Conservation (phyloP, 495 filamentous ascomycete genomes). For the Aspergillus asperescens region DNA sequence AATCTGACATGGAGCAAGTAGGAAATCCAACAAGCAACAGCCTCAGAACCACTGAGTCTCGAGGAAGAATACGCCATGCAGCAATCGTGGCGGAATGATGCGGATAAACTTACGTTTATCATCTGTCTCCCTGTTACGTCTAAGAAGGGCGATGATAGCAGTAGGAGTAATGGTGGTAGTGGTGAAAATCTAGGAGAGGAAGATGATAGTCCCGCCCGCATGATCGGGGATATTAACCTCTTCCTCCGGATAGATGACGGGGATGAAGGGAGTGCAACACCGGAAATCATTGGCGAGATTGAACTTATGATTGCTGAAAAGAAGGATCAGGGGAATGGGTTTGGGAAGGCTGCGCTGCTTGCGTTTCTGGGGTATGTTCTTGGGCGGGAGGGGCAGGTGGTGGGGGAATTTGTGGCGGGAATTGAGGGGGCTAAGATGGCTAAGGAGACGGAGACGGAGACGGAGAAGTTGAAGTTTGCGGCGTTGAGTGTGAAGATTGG, state of each 20-base stretch:
- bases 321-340: slow-evolving; percentile 53
- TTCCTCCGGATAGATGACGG: slow-evolving; percentile 58
- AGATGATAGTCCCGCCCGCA: slow-evolving; percentile 50
- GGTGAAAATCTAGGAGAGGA: slow-evolving; percentile 21
- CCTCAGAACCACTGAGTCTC: slow-evolving; percentile 73
- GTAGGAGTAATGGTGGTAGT: too few relatives aligned
- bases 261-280: slow-evolving; percentile 29
- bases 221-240: slow-evolving; percentile 85
- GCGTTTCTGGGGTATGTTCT: slow-evolving; percentile 64
- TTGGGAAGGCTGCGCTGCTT: slow-evolving; percentile 60
- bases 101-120: slow-evolving; percentile 51
- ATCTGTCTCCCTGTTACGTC: slow-evolving; percentile 27
- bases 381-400: slow-evolving; percentile 42
- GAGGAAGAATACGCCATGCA: slow-evolving; percentile 85
- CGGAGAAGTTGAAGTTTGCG: slow-evolving; percentile 14
- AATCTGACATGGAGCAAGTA: slow-evolving; percentile 23
- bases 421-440: slow-evolving; percentile 17
- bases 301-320: slow-evolving; percentile 82
- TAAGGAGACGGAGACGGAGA: slow-evolving; percentile 1
- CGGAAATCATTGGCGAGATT: slow-evolving; percentile 60
- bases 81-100: slow-evolving; percentile 66
- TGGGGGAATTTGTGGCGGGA: slow-evolving; percentile 51
- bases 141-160: not conserved
- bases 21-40: slow-evolving; percentile 77
- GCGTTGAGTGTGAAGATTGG: slow-evolving; percentile 59